Conservation (phyloP, 176 grass and related monocot genomes). For the Oropetium thomaeum region DNA sequence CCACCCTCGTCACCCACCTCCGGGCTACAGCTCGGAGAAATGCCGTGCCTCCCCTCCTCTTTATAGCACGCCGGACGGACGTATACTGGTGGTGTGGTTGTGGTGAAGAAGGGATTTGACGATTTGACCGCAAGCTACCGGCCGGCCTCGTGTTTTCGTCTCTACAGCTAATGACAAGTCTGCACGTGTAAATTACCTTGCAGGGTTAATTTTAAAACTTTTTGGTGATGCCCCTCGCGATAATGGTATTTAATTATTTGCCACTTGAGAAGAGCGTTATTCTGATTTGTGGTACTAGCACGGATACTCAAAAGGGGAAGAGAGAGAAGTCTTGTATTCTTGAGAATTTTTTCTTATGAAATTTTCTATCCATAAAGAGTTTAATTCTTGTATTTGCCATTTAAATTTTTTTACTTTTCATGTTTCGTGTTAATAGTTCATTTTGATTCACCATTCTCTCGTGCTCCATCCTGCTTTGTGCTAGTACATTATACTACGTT, state of each 20-base stretch:
- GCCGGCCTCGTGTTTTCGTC: conserved; percentile 4
- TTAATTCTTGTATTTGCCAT: too few relatives aligned
- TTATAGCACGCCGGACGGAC: too few relatives aligned
- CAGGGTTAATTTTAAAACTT: not conserved
- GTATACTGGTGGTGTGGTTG: too few relatives aligned
- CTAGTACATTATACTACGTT: too few relatives aligned
- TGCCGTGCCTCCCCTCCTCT: not conserved
- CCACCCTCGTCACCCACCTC: conserved; percentile 32
- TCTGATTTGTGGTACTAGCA: not conserved
- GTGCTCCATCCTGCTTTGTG: too few relatives aligned
- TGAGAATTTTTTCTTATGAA: not conserved
- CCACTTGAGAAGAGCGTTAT: conserved; percentile 26
- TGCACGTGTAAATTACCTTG: conserved; percentile 28
- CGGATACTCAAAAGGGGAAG: too few relatives aligned
- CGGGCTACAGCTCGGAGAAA: conserved; percentile 32
- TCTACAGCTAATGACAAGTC: conserved; percentile 12
- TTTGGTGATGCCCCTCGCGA: conserved; percentile 14
- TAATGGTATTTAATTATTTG: conserved; percentile 20
- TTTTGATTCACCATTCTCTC: too few relatives aligned
- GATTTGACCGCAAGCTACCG: conserved; percentile 38
- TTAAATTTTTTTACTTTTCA: too few relatives aligned
- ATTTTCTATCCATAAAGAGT: too few relatives aligned
- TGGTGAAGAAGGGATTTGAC: not conserved
- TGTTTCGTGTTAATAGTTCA: too few relatives aligned
- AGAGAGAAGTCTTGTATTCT: not conserved